Evolutionary conservation across 176 grass and related monocot species (phyloP), one percentile per base, ranked within the genome.

Genomic region (Musa troglodytarum): DNA sequence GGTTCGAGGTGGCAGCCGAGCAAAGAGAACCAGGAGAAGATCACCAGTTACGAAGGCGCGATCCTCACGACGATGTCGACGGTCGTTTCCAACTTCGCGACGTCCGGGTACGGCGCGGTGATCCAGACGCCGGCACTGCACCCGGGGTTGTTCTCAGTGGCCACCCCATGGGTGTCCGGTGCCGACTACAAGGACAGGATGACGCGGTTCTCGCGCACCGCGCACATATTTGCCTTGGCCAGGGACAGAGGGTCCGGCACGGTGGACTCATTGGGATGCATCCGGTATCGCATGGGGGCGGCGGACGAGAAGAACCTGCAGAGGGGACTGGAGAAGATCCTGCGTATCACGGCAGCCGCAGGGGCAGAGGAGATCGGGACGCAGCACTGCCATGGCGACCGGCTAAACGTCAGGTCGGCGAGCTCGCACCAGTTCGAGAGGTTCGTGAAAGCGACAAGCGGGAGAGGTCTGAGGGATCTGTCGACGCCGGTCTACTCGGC

Each of bases 51-150:
- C 74, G 59, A 77, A 59, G 74, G 74, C 13, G 74, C 49, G 24
- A 77, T 77, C 14, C 29, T 77, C 25, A 77, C 74, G 43, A 3
- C 74, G 10, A 77, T 77, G 74, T 77, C 34, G 43, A 29, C 17
- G 54, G 53, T n/a, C 24, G 15, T 50, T 43, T 43, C 34, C 34
- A 43, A 43, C 34, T 43, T 43, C 34, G 34, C 3, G 34, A 43
- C 68, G 68, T 20, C 71, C 50, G 34, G 34, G 34, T 22, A 55
- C 10, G 14, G 78, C 1, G 26, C 55, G 34, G 53, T 80, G 34
- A 57, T 80, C 28, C 78, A 80, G 68, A 80, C 78, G 67, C 78
- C 78, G 29, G 68, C 68, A 34, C 68, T 80, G 78, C 61, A 69
- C 53, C 52, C 78, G 58, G 61, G 62, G 19, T 71, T 83, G 62